These are phyloP conservation scores for Sporothrix dimorphospora DNA, from an alignment of 2,329 filamentous ascomycete species.

Conservation along the genomic window DNA sequence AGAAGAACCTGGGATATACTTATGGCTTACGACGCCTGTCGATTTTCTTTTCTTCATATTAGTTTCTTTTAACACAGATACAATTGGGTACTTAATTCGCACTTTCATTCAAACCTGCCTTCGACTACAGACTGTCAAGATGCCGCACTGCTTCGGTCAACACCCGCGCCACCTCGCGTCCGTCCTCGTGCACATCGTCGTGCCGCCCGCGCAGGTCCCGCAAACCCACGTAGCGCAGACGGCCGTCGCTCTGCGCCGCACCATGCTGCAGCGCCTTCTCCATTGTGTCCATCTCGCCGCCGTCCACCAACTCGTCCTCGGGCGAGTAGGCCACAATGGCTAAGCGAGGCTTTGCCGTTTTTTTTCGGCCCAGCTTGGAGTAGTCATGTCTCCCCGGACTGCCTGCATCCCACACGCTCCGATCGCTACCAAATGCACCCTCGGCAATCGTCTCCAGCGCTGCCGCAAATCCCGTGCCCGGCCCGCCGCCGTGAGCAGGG, in stretches of 20 bases:
- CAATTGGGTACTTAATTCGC: background rate
- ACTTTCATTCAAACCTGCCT: background rate
- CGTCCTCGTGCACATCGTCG: conserved; percentile 66
- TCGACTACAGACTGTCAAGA: conserved; percentile 15
- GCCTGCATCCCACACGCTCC: conserved; percentile 54
- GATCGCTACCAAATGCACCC: conserved; percentile 62
- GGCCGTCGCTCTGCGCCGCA: conserved; percentile 41
- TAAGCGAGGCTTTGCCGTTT: conserved; percentile 31
- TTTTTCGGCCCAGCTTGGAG: background rate
- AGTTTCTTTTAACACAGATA: background rate
- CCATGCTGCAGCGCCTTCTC: conserved; percentile 46
- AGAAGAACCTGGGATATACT: background rate
- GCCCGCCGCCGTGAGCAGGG: conserved; percentile 49
- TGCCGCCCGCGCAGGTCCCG: conserved; percentile 61
- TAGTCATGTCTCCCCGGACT: conserved; percentile 54
- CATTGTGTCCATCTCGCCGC: conserved; percentile 63
- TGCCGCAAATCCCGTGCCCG: conserved; percentile 46
- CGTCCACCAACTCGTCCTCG: conserved; percentile 56
- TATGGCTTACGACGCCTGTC: conserved; percentile 5
- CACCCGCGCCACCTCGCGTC: conserved; percentile 57
- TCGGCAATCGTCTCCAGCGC: conserved; percentile 40
- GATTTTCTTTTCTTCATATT: background rate
- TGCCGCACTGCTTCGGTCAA: conserved; percentile 41
- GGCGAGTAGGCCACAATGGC: conserved; percentile 51
- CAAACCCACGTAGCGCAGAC: conserved; percentile 42